Evolutionary conservation across 1,284 basidiomycete species (phyloP), one percentile per base, ranked within the genome.

Genomic region (Ceratobasidium sp.): DNA sequence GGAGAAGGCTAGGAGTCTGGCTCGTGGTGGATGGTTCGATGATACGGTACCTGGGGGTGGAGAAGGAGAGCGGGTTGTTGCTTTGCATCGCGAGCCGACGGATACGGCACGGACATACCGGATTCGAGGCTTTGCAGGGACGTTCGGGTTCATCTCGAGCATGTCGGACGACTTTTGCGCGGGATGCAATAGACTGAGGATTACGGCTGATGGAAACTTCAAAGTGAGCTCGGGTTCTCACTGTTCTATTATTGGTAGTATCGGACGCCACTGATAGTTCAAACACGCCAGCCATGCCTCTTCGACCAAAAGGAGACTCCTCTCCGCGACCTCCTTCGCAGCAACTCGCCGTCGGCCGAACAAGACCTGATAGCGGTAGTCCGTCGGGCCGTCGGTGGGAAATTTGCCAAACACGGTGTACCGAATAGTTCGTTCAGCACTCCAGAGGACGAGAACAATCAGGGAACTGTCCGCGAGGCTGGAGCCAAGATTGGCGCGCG

Each of bases 131-230:
- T 87, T 90, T 79, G 78, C 78, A 73, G 94, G 94, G 41, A 89
- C 85, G 76, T 86, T 96, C 78, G 94, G 94, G 9, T 95, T 96
- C 82, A 96, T 96, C 79, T 93, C 90, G 77, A 92, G 91, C 82
- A 94, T 95, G 93, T 95, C 93, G 35, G 93, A 96, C 80, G 93
- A 95, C 81, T 95, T 96, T 79, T 96, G 94, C 80, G 87, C 88
- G 3, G 89, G 90, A 1, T 96, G 94, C 82, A 95, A 95, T 79
- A 86, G 94, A 75, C 83, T 96, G 70, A 86, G 95, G 50, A 84
- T 96, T 62, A 95, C 92, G 38, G 92, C 94, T 16, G 94, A 96
- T 79, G 94, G 95, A 4, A 89, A 95, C 79, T 91, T 96, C 78
- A 96, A 96, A 86, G 94, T 89, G 77, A 77, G 81, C 61, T 30